Evolutionary conservation across 345 rosid species (phyloP), one percentile per base, ranked within the genome.

Genomic region (Pistacia atlantica): DNA sequence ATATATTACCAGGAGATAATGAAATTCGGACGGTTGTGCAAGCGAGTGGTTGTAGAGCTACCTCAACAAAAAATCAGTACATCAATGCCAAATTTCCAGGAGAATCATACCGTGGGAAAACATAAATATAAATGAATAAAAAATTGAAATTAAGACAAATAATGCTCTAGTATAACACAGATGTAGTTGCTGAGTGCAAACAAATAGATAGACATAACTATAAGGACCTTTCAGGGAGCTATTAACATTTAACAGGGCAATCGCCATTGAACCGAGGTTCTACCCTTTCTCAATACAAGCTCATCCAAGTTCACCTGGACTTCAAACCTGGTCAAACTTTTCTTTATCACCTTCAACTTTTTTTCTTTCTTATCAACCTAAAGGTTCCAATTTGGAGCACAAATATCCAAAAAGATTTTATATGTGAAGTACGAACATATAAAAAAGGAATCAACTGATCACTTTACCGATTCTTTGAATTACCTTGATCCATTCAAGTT

Each of bases 21-120:
- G 98, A 90, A 72, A 93, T 83, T 97, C 97, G 42, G 98, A 95
- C 72, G 98, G 98, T 80, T 95, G 98, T 51, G 98, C 97, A 77
- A 87, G 93, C 56, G 98, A 86, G 97, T 95, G 75, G 70, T 93
- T 48, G 83, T 84, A 63, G 97, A 76, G 89, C 98, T 95, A 75
- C 84, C 78, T 74, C 87, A 76, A 68, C 20, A 63, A 78, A 75
- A 77, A 13, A 35, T 60, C 65, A 51, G 16, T 55, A 51, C 2
- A 69, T 42, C 20, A 76, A 13, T 18, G 65, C n/a, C 45, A 79
- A 67, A 65, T 22, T 22, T 22, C 25, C 25, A 22, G 25, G 25
- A 22, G 25, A 22, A 22, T 22, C 25, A 22, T 22, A 0, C 25
- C 0, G 25, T 22, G 25, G 25, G 25, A 22, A 65, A 37, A 17